Evolutionary conservation across 176 grass and related monocot genomes (phyloP), one percentile per base, ranked within the genome.

Genomic region (Hsuehochloa calcarea): DNA sequence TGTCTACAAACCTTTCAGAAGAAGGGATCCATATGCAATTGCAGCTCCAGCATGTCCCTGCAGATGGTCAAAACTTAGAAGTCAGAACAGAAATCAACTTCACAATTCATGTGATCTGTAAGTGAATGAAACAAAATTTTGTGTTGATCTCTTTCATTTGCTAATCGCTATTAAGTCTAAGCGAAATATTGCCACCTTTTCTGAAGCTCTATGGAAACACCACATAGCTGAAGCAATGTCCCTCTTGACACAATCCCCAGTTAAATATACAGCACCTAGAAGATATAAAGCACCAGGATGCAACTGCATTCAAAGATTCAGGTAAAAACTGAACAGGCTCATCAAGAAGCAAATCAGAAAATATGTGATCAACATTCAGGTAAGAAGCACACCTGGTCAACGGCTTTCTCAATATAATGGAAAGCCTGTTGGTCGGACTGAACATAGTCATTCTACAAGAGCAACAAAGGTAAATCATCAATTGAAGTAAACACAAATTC

Each of bases 121-220:
- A 51, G 20, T 75, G 69, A 41, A 47, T 50, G 20, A 76, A 34
- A 78, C 55, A 27, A 27, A 71, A 34, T 37, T 70, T 78, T 77
- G 39, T 72, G 37, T 19, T 12, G 68, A 51, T 68, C 6, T 52
- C 10, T 82, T 72, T 20, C 45, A 46, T 72, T 44, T 73, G 25
- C 22, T 13, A 80, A 39, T 40, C 12, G 11, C 10, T 50, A 16
- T 50, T 15, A 50, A 10, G 37, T 71, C 8, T 15, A 61, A 22
- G 3, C 8, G 17, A 12, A 49, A 64, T 55, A 3, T 17, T 3
- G 56, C 19, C 26, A 95, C 95, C 93, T 98, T 95, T 88, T 92
- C 90, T 46, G 95, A 98, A 72, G 93, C 91, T 93, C 93, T 91
- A 82, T 95, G 95, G 72, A 98, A 98, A 84, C 93, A 95, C 95